phyloP scores from a whole-genome alignment of 352 stramenopile species.

The Thalassiosira ordinaria region DNA sequence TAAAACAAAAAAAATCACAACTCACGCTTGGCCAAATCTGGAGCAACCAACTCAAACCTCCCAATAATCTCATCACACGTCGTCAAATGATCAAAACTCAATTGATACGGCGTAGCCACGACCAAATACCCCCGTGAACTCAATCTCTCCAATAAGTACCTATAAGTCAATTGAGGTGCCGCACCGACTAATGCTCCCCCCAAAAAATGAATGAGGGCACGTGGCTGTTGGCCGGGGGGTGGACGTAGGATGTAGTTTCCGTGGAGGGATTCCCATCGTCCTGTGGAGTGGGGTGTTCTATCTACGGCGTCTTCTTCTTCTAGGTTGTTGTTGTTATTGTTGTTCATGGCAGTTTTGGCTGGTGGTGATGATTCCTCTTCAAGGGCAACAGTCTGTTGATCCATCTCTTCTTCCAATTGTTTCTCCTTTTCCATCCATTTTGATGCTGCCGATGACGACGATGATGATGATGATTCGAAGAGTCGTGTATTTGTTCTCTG shows the following conservation, averaged over 20 bases:
- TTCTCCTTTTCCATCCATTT: conserved; percentile 62
- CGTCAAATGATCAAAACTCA: conserved; percentile 88
- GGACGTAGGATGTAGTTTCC: conserved; percentile 79
- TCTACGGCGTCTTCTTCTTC: conserved; percentile 5
- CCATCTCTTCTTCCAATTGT: conserved; percentile 50
- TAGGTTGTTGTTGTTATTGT: background rate
- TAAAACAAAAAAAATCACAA: conserved; percentile 4
- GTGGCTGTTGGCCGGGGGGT: conserved; percentile 9
- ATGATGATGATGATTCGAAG: background rate
- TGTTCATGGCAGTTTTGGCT: background rate
- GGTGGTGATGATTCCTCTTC: too few species aligned
- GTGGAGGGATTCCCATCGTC: conserved; percentile 74
- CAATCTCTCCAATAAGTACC: conserved; percentile 87
- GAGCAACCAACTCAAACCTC: conserved; percentile 82
- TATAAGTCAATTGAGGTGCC: conserved; percentile 84
- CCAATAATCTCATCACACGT: conserved; percentile 87
- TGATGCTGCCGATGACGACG: conserved; percentile 39
- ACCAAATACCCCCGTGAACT: conserved; percentile 86
- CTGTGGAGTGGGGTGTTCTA: background rate
- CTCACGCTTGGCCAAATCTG: conserved; percentile 58
- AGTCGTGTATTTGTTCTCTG: background rate
- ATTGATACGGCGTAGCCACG: conserved; percentile 87
- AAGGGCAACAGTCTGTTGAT: too few species aligned
- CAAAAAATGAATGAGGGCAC: conserved; percentile 76
- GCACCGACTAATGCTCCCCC: conserved; percentile 75